Conservation (phyloP, 1,139 yeast species). For the Sugiyamaella pinicola region DNA sequence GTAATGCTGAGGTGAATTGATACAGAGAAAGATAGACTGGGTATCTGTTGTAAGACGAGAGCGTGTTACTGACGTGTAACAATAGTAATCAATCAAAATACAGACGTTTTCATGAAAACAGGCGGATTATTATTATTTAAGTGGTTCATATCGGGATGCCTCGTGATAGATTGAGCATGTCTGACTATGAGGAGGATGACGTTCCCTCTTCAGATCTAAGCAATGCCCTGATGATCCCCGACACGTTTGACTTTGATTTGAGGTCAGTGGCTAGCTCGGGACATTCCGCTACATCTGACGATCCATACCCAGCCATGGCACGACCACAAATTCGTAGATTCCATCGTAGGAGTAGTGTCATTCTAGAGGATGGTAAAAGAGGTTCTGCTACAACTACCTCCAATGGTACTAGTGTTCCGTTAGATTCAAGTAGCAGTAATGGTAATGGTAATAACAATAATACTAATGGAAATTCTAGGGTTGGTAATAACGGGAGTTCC, state of each 20-base stretch:
- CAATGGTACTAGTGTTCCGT: not conserved
- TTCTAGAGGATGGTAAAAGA: conserved; percentile 4
- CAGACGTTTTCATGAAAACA: too few relatives aligned
- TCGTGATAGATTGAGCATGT: conserved; percentile 1
- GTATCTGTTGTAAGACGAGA: too few relatives aligned
- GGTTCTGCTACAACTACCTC: conserved; percentile 3
- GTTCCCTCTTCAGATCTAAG: conserved; percentile 43
- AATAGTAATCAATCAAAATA: too few relatives aligned
- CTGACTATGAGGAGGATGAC: conserved; percentile 25
- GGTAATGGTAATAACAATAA: not conserved
- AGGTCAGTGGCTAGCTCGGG: conserved; percentile 18
- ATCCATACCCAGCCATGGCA: conserved; percentile 43
- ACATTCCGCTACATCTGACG: conserved; percentile 22
- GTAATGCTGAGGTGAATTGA: not conserved
- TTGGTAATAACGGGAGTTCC: not conserved
- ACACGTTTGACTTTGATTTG: conserved; percentile 17
- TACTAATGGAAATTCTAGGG: not conserved
- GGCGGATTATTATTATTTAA: too few relatives aligned
- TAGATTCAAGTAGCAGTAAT: conserved; percentile 2
- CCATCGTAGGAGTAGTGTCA: conserved; percentile 14
- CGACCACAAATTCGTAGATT: conserved; percentile 20
- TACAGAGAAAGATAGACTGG: too few relatives aligned
- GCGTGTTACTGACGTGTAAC: too few relatives aligned
- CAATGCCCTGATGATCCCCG: conserved; percentile 37
- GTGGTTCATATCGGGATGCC: conserved; percentile 10